Conservation (phyloP, 371 early-diverging fungal species). For the Mortierella sp. region DNA sequence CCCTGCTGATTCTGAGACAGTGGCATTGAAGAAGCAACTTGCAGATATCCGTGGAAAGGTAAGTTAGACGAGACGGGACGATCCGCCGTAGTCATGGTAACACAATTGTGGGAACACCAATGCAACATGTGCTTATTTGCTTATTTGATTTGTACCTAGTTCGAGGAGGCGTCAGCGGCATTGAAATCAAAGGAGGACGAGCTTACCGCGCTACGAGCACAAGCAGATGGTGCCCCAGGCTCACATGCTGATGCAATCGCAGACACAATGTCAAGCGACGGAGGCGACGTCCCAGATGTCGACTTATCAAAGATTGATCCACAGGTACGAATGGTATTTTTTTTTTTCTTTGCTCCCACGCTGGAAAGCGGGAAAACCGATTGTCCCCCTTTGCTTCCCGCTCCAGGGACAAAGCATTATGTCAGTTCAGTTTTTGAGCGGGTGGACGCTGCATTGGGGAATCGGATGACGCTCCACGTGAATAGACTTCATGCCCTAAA, state of each 20-base stretch:
- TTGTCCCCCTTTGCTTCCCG: neutral
- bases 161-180: conserved; percentile 36
- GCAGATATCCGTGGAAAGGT: conserved; percentile 46
- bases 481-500: conserved; percentile 5
- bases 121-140: neutral
- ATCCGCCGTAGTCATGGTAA: neutral
- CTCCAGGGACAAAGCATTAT: neutral
- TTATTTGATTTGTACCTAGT: conserved; percentile 17
- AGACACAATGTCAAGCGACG: conserved; percentile 50
- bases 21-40: conserved; percentile 48
- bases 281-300: conserved; percentile 53
- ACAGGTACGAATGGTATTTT: conserved; percentile 31
- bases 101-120: neutral
- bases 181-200: conserved; percentile 47
- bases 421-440: neutral
- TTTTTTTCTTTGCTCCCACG: conserved; percentile 12
- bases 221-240: conserved; percentile 26
- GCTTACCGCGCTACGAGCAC: conserved; percentile 30
- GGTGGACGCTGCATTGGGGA: neutral
- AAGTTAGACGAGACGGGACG: neutral
- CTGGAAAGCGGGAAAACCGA: conserved; percentile 8
- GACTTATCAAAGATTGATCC: conserved; percentile 51
- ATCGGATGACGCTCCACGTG: conserved; percentile 18
- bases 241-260: conserved; percentile 39
- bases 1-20: conserved; percentile 35